Evolutionary conservation across 1,284 basidiomycete species (phyloP).

Genomic region (Inonotus hispidus): DNA sequence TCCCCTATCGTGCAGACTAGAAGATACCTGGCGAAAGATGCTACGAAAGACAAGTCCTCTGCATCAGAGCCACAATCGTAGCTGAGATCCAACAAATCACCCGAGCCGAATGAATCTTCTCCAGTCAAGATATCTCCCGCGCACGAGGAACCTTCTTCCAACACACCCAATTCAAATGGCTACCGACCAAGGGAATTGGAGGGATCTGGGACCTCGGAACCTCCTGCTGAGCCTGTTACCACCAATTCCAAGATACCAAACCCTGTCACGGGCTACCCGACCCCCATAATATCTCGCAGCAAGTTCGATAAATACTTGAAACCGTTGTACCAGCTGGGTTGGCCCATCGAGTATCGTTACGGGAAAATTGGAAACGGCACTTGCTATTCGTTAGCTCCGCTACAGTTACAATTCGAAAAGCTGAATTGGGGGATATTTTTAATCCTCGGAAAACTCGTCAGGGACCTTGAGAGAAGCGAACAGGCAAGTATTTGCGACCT

Average conservation of each 20-base stretch:
- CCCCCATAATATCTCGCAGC: conserved; percentile 26
- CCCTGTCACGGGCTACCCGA: not conserved
- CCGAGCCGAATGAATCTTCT: too few relatives aligned
- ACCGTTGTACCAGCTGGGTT: conserved; percentile 31
- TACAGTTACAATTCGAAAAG: not conserved
- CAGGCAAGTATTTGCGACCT: not conserved
- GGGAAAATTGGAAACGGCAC: not conserved
- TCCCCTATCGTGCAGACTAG: too few relatives aligned
- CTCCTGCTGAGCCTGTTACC: too few relatives aligned
- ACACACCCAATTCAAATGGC: too few relatives aligned
- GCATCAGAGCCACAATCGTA: too few relatives aligned
- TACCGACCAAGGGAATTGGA: too few relatives aligned
- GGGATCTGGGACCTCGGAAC: too few relatives aligned
- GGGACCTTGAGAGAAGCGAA: conserved; percentile 10
- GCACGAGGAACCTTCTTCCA: too few relatives aligned
- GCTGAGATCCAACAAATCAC: too few relatives aligned
- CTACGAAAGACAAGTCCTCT: too few relatives aligned
- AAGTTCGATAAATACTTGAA: conserved; percentile 30
- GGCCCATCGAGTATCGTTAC: conserved; percentile 22
- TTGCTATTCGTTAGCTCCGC: not conserved
- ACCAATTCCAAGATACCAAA: not conserved
- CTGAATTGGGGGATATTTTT: not conserved
- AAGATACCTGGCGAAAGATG: too few relatives aligned
- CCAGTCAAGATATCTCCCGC: too few relatives aligned
- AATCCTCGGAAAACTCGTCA: not conserved